Percentiles rank a stretch among this genome's conserved stretches.
Evolutionary conservation across 192 early-diverging fungal genomes (phyloP).

Genomic region (Coemansia guatemalensis): DNA sequence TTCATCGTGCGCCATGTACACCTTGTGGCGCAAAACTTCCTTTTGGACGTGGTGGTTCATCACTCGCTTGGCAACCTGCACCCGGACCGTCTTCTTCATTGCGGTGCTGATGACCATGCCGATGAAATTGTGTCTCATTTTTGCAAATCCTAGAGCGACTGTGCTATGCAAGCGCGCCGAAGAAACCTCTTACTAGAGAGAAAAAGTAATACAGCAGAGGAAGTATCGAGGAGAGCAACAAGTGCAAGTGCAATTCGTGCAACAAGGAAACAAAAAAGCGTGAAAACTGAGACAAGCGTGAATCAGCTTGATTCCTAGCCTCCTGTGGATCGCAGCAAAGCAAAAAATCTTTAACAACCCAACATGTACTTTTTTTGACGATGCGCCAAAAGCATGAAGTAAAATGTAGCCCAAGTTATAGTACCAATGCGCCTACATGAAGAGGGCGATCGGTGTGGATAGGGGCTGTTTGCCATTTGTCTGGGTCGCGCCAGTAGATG

Average conservation of each 20-base stretch:
- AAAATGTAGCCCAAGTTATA: slow-evolving; percentile 26
- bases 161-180: not conserved
- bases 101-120: slow-evolving; percentile 87
- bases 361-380: too few relatives aligned
- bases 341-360: too few relatives aligned
- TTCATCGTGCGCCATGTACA: slow-evolving; percentile 88
- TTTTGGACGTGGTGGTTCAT: slow-evolving; percentile 69
- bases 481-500: slow-evolving; percentile 31
- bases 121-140: slow-evolving; percentile 75
- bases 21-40: slow-evolving; percentile 80
- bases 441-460: slow-evolving; percentile 37
- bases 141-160: not conserved
- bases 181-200: not conserved
- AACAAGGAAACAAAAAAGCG: not conserved
- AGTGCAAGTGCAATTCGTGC: not conserved
- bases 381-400: not conserved
- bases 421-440: slow-evolving; percentile 27
- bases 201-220: not conserved
- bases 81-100: slow-evolving; percentile 90
- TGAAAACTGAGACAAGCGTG: not conserved
- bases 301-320: not conserved
- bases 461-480: slow-evolving; percentile 23
- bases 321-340: too few relatives aligned
- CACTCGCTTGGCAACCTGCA: slow-evolving; percentile 72
- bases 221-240: not conserved